A percentile compares a stretch with the other conserved stretches of the same genome.
phyloP scores from a whole-genome alignment of 2,329 filamentous ascomycete genomes.

The Pseudogymnoascus sp. region DNA sequence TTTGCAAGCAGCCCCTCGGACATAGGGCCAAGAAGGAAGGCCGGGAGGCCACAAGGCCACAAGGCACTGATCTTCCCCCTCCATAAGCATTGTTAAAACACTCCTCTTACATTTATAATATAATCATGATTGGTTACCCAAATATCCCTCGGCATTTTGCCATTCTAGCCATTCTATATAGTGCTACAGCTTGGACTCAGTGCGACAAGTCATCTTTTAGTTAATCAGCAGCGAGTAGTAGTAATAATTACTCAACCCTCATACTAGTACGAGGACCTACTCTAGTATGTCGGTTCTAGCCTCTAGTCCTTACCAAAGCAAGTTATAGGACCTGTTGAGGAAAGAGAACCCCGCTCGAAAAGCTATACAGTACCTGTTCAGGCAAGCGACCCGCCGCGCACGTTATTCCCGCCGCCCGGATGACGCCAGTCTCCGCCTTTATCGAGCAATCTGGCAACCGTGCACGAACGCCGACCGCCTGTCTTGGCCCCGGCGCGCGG shows the following conservation, averaged over 20 bases:
- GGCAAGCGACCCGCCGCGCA: neutral
- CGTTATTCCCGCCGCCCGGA: neutral
- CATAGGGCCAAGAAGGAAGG: neutral
- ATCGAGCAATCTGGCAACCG: neutral
- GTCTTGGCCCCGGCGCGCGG: neutral
- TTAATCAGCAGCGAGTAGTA: neutral
- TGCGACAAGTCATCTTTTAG: neutral
- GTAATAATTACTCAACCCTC: neutral
- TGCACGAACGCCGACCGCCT: neutral
- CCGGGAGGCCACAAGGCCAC: neutral
- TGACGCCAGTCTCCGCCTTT: conserved; percentile 5
- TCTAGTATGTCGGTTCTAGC: neutral
- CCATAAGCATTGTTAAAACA: neutral
- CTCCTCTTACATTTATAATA: neutral
- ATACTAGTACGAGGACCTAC: neutral
- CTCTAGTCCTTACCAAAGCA: neutral
- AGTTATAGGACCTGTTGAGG: neutral
- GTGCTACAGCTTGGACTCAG: neutral
- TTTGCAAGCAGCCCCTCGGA: conserved; percentile 1
- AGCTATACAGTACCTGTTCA: neutral
- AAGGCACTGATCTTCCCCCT: neutral
- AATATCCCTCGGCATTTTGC: neutral
- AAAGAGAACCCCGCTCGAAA: neutral
- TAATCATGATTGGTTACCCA: neutral
- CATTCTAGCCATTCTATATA: neutral